Conservation (phyloP, 169 alveolate genomes). For the Eimeria necatrix region DNA sequence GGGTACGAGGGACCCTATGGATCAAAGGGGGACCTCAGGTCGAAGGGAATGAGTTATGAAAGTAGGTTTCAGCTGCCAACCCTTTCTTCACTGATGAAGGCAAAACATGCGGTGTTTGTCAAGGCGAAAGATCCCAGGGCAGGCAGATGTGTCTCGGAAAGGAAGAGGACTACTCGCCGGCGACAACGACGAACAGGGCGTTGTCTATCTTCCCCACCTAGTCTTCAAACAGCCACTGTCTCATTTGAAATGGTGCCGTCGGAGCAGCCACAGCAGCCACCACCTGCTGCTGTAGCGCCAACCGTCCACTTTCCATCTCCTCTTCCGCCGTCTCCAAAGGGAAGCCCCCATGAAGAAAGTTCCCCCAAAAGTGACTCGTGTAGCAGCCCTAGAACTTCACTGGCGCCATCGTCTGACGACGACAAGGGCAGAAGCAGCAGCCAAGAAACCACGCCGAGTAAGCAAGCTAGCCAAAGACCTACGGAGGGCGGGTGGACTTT, state of each 20-base stretch:
- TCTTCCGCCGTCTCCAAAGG: background rate
- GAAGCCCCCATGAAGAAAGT: background rate
- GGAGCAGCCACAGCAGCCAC: background rate
- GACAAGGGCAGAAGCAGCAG: background rate
- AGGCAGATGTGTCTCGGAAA: background rate
- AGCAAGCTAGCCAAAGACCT: background rate
- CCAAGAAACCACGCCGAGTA: background rate
- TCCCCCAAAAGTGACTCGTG: background rate
- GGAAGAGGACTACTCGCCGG: background rate
- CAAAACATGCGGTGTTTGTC: slow-evolving; percentile 70
- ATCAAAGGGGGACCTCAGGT: slow-evolving; percentile 53
- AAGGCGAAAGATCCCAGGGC: slow-evolving; percentile 44
- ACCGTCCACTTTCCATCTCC: background rate
- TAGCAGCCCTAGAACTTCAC: background rate
- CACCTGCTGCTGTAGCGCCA: background rate
- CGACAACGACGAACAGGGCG: background rate
- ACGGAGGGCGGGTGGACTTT: slow-evolving; percentile 14
- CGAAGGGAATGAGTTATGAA: slow-evolving; percentile 58
- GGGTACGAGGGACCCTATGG: slow-evolving; percentile 51
- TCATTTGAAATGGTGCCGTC: background rate
- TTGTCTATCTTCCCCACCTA: background rate
- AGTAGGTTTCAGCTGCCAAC: slow-evolving; percentile 74
- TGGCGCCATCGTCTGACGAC: background rate
- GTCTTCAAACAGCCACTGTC: background rate
- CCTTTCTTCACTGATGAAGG: slow-evolving; percentile 73